Percentiles rank a stretch among this genome's conserved stretches.
Evolutionary conservation across 306 rosid species (phyloP).

Genomic region (Vigna hirtella): DNA sequence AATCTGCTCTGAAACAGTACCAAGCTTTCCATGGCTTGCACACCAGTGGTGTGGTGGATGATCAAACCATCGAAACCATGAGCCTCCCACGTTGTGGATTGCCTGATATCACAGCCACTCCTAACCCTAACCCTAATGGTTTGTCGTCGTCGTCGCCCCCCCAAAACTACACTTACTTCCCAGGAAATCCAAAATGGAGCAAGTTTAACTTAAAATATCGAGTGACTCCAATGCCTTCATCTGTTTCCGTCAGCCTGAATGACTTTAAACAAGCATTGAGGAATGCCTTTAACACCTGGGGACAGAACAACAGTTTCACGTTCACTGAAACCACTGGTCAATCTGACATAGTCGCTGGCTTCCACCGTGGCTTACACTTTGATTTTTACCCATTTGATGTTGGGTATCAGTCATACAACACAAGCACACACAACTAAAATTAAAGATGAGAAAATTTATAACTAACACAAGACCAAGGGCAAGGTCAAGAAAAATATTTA

Average conservation of each 20-base stretch:
- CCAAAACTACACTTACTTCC: not conserved
- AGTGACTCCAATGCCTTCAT: too few relatives aligned
- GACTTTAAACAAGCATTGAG: not conserved
- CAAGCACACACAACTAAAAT: too few relatives aligned
- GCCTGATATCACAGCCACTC: not conserved
- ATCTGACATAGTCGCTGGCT: not conserved
- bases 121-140: not conserved
- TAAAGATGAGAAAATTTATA: too few relatives aligned
- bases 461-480: too few relatives aligned
- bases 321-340: not conserved
- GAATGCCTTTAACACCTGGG: not conserved
- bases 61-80: not conserved
- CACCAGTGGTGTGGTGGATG: not conserved
- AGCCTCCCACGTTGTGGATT: not conserved
- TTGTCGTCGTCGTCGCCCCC: not conserved
- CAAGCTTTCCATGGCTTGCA: not conserved
- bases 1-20: not conserved
- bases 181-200: not conserved
- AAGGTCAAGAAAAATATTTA: too few relatives aligned
- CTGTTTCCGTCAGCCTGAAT: rapidly evolving
- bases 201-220: not conserved
- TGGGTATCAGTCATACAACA: too few relatives aligned
- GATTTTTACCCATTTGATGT: not conserved
- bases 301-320: not conserved
- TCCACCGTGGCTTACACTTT: not conserved